Conservation (phyloP, 2,329 filamentous ascomycete species). For the Aureobasidium sp. region DNA sequence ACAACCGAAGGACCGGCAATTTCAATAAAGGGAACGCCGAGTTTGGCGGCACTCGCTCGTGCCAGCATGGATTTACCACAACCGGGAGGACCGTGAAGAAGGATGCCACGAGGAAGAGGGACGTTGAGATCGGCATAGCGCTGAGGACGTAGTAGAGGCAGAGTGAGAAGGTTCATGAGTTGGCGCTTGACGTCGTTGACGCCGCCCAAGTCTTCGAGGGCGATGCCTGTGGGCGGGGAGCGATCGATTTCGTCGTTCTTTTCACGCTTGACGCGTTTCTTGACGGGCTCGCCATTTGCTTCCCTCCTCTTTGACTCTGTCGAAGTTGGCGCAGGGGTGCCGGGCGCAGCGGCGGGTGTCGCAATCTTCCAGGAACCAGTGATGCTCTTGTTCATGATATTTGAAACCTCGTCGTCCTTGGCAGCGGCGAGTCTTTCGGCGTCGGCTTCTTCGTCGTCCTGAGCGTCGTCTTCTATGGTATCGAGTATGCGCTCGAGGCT, state of each 20-base stretch:
- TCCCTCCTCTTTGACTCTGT: conserved; percentile 45
- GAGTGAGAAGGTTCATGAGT: conserved; percentile 62
- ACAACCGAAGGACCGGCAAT: conserved; percentile 77
- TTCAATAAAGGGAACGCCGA: conserved; percentile 71
- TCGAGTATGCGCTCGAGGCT: conserved; percentile 76
- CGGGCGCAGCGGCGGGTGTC: conserved; percentile 26
- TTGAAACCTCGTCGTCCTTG: conserved; percentile 32
- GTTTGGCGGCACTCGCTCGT: conserved; percentile 67
- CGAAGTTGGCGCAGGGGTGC: conserved; percentile 19
- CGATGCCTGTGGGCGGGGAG: conserved; percentile 60
- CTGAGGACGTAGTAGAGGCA: conserved; percentile 63
- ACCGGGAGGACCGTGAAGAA: conserved; percentile 76
- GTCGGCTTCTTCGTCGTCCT: conserved; percentile 47
- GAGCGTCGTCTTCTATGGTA: conserved; percentile 59
- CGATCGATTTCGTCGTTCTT: conserved; percentile 40
- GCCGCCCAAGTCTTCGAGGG: conserved; percentile 66
- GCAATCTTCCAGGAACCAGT: conserved; percentile 49
- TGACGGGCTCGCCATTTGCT: conserved; percentile 57
- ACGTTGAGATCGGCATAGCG: conserved; percentile 60
- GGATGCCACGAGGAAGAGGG: conserved; percentile 64
- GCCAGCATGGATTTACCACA: conserved; percentile 83
- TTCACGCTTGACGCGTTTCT: conserved; percentile 54
- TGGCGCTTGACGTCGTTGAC: conserved; percentile 65
- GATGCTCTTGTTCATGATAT: conserved; percentile 61
- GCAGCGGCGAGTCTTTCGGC: conserved; percentile 39